phyloP scores from a whole-genome alignment of 1,139 yeast species.

The Nakaseomyces kungkrabaensis region DNA sequence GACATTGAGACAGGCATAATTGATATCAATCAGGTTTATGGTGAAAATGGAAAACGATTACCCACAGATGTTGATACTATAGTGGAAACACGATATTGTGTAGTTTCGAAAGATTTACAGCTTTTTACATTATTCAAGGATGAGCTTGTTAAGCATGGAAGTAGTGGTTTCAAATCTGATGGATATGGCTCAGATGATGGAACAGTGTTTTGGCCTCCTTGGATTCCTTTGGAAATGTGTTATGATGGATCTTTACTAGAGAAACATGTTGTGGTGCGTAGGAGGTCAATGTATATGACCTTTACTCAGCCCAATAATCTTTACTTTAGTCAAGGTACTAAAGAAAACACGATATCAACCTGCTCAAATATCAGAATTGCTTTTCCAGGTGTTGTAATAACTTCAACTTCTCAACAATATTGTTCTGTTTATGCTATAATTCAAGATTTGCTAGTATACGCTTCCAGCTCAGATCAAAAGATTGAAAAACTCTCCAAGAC shows the following conservation, averaged over 20 bases:
- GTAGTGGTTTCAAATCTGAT: conserved; percentile 32
- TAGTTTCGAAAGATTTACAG: conserved; percentile 57
- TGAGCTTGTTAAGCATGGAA: conserved; percentile 32
- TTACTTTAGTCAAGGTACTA: conserved; percentile 32
- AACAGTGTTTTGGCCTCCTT: conserved; percentile 59
- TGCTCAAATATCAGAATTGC: conserved; percentile 37
- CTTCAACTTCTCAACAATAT: conserved; percentile 68
- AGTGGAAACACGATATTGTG: conserved; percentile 64
- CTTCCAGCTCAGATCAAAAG: conserved; percentile 47
- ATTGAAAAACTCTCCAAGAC: conserved; percentile 55
- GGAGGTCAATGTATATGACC: conserved; percentile 52
- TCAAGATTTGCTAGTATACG: conserved; percentile 53
- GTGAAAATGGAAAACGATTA: conserved; percentile 37
- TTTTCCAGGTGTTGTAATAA: conserved; percentile 58
- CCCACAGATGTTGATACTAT: conserved; percentile 36
- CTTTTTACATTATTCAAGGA: conserved; percentile 52
- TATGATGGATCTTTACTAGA: conserved; percentile 51
- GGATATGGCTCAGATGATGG: conserved; percentile 33
- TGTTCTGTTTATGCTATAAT: conserved; percentile 54
- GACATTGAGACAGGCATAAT: conserved; percentile 62
- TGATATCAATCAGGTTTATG: conserved; percentile 27
- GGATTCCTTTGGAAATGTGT: conserved; percentile 65
- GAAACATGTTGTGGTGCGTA: conserved; percentile 50
- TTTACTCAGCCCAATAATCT: conserved; percentile 56
- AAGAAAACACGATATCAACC: conserved; percentile 16